Base-by-base conservation (phyloP, 75 land plant genomes). In the Pinus albicaulis region DNA sequence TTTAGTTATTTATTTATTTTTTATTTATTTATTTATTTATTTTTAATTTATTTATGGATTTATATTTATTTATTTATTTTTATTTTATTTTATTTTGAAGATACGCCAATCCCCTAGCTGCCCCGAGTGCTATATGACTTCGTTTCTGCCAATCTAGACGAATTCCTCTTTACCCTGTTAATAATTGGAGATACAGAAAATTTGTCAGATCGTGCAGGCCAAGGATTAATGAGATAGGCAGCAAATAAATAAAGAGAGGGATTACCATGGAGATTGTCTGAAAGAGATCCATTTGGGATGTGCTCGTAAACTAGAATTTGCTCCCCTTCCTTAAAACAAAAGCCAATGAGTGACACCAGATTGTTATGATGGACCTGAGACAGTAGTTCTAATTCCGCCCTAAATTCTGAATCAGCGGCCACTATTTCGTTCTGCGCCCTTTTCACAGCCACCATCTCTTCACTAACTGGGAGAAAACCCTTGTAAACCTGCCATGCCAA, bases 351-450 rank as follows among this genome's bases (percentile, higher is more conserved):
- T 10, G 84, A 79, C n/a, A 95, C 90, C 59, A 95, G 80, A 70
- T 92, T 95, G 58, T 85, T 86, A 85, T 92, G 98, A 76, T 95
- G 98, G 28, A 95, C 95, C n/a, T 93, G 79, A 12, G 98, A 95
- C 3, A 95, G 89, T 53, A 95, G 64, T 79, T 95, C 98, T 58
- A 95, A 89, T 78, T 95, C 98, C 56, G 83, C 92, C 74, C 89
- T 95, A 78, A 95, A 94, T 79, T 92, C 93, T 19, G 31, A 31
- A 31, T 31, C 31, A 31, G 31, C 31, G 0, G 1, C 31, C 2
- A 2, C 31, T 31, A 2, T 31, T 31, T 31, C 31, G 31, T 79
- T 81, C 56, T 89, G 85, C 1, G 98, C 95, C 76, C 90, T 87
- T 79, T 95, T 95, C 56, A 95, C 88, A n/a, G 98, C 98, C 22